Percentiles rank a stretch among this genome's conserved stretches.
These are phyloP conservation scores for Daphne laureola DNA, from an alignment of 441 rosid genomes.

Conservation along the genomic window DNA sequence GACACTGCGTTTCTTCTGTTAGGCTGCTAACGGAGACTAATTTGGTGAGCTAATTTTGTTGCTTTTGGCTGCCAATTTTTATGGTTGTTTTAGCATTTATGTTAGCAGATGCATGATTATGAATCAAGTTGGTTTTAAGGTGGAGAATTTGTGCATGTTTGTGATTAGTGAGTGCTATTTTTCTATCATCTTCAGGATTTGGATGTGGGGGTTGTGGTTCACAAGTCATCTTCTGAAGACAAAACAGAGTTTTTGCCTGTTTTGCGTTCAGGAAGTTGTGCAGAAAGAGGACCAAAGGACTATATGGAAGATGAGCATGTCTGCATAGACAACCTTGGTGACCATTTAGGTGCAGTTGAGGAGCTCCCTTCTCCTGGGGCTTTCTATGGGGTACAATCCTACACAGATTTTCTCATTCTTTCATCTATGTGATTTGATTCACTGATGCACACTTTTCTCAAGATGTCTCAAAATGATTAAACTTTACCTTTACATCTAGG, in stretches of 20 bases:
- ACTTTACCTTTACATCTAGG: slow-evolving; percentile 35
- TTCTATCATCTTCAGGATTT: slow-evolving; percentile 38
- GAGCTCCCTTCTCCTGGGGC: slow-evolving; percentile 64
- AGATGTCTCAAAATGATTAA: slow-evolving; percentile 11
- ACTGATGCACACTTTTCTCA: neutral
- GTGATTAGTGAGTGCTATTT: neutral
- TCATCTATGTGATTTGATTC: neutral
- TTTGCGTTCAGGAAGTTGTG: slow-evolving; percentile 85
- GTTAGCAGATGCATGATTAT: too few relatives aligned
- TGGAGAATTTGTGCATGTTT: neutral
- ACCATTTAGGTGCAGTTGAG: slow-evolving; percentile 36
- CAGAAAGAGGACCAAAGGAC: slow-evolving; percentile 82
- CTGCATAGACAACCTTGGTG: slow-evolving; percentile 73
- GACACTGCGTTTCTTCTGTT: slow-evolving; percentile 35
- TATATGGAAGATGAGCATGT: slow-evolving; percentile 93
- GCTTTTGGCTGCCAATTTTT: too few relatives aligned
- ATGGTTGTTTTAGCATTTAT: too few relatives aligned
- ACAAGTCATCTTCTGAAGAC: slow-evolving; percentile 49
- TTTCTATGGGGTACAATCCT: slow-evolving; percentile 65
- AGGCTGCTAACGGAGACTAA: slow-evolving; percentile 45
- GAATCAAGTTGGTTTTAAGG: neutral
- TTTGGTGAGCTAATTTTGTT: slow-evolving; percentile 30
- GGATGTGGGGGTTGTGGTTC: slow-evolving; percentile 47
- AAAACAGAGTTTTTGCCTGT: slow-evolving; percentile 47
- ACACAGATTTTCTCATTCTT: too few relatives aligned